A percentile compares a stretch with the other conserved stretches of the same genome.
Conservation (phyloP, 2,329 filamentous ascomycete species). For the Botrytis fabae region DNA sequence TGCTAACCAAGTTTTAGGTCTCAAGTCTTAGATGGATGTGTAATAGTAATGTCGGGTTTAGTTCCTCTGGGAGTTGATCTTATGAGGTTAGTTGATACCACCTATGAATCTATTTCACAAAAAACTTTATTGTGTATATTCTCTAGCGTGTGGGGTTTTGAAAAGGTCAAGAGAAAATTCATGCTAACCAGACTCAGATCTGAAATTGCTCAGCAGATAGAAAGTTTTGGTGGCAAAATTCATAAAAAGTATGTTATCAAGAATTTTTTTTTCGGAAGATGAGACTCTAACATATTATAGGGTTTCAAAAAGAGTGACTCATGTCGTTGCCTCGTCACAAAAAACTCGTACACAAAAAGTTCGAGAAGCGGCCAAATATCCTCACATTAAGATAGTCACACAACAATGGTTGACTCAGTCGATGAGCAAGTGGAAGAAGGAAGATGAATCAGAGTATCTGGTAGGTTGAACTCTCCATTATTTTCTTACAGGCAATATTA, state of each 20-base stretch:
- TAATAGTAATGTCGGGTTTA: conserved; percentile 87
- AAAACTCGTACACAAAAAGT: conserved; percentile 87
- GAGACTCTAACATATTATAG: conserved; percentile 36
- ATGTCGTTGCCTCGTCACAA: conserved; percentile 70
- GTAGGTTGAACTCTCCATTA: conserved; percentile 27
- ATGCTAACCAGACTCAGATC: conserved; percentile 50
- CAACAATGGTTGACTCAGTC: conserved; percentile 87
- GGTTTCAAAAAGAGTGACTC: conserved; percentile 65
- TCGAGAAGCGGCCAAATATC: conserved; percentile 75
- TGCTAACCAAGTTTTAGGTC: conserved; percentile 41
- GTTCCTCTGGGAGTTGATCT: conserved; percentile 80
- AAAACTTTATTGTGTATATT: conserved; percentile 25
- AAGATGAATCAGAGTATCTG: conserved; percentile 67
- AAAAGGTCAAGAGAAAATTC: background rate
- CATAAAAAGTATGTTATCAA: conserved; percentile 42
- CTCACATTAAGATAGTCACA: conserved; percentile 85
- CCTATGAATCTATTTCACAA: background rate
- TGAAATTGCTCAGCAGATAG: conserved; percentile 84
- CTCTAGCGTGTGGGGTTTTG: conserved; percentile 23
- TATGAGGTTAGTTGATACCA: conserved; percentile 48
- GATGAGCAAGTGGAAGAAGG: conserved; percentile 76
- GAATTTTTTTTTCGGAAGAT: background rate
- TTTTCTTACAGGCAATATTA: background rate
- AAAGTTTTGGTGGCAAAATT: conserved; percentile 76
- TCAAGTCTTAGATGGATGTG: conserved; percentile 70